Conservation (phyloP, 148 eudicot species). For the Vaccinium darrowii region DNA sequence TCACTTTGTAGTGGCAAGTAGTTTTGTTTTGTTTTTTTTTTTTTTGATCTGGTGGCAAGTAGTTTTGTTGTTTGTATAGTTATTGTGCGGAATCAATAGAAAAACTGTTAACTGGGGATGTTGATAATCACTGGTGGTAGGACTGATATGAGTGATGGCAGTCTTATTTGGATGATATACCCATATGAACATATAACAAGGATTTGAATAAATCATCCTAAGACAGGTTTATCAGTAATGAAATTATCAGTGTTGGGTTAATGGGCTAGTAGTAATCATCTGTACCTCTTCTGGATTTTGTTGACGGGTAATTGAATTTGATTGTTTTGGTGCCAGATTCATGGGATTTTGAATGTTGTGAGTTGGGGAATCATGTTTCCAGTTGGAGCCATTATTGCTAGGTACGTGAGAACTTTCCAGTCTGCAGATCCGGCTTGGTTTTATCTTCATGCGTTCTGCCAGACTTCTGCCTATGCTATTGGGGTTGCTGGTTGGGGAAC, state of each 20-base stretch:
- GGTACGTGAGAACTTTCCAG: slow-evolving; percentile 65
- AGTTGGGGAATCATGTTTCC: slow-evolving; percentile 97
- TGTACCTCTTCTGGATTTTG: neutral
- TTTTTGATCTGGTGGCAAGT: neutral
- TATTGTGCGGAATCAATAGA: neutral
- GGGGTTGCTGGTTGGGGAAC: slow-evolving; percentile 98
- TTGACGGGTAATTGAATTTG: neutral
- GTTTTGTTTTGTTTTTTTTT: no score
- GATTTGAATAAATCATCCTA: neutral
- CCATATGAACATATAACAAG: neutral
- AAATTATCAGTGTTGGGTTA: neutral
- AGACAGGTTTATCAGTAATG: neutral
- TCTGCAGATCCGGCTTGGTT: slow-evolving; percentile 95
- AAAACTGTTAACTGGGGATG: neutral
- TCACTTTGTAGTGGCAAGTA: neutral
- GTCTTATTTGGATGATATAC: neutral
- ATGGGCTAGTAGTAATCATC: neutral
- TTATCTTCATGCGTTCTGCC: slow-evolving; percentile 74
- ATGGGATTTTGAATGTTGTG: slow-evolving; percentile 81
- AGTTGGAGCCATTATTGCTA: slow-evolving; percentile 63
- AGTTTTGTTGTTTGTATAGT: neutral
- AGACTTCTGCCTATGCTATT: slow-evolving; percentile 67
- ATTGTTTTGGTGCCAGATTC: slow-evolving; percentile 51
- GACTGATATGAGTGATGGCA: neutral
- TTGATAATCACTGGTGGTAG: neutral